phyloP scores from a whole-genome alignment of 108 stramenopile genomes.

The Cyclotella choctawhatcheeana region DNA sequence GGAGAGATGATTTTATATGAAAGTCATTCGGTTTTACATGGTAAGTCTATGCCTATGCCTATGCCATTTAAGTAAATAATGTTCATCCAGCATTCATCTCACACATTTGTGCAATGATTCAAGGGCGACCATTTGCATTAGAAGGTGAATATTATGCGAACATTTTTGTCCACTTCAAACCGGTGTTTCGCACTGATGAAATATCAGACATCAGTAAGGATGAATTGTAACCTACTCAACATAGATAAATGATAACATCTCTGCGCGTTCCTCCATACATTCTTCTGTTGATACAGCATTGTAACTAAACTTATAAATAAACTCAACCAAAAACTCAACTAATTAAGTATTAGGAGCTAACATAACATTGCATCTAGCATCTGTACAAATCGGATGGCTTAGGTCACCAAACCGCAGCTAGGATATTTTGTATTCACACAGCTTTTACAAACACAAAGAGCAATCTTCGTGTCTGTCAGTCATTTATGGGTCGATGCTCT shows the following conservation, averaged over 20 bases:
- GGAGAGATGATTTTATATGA: constrained; percentile 91
- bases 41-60: neutral
- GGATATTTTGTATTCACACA: neutral
- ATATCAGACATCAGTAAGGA: neutral
- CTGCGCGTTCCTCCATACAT: no score
- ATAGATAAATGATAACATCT: no score
- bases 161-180: constrained; percentile 86
- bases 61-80: neutral
- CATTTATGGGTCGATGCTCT: neutral
- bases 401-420: neutral
- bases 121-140: constrained; percentile 84
- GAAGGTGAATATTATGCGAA: constrained; percentile 84
- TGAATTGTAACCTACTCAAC: constrained; percentile 13
- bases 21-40: constrained; percentile 85
- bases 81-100: neutral
- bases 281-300: no score
- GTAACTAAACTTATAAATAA: no score
- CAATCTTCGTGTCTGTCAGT: neutral
- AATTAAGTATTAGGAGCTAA: no score
- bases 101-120: neutral
- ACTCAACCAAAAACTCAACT: no score
- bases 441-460: neutral
- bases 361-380: neutral
- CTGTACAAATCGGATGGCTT: neutral
- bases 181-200: constrained; percentile 12